These are phyloP conservation scores for Coelastrella sp. DNA, from an alignment of 139 green algal species.

Conservation along the genomic window DNA sequence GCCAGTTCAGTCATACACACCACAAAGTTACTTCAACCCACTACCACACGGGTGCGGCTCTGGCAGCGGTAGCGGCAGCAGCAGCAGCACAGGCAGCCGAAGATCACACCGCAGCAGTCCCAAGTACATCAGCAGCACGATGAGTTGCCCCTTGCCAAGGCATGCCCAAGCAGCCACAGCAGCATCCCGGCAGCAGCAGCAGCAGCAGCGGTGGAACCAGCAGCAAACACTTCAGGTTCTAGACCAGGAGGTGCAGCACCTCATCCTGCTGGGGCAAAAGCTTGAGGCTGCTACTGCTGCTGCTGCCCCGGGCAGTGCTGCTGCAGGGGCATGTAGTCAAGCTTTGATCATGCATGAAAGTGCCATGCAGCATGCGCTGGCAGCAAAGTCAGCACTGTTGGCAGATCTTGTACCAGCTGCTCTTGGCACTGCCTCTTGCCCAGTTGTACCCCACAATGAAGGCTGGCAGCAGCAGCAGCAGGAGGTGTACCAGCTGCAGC, in stretches of 20 bases:
- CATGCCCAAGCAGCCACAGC: neutral
- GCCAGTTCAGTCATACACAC: too few relatives aligned
- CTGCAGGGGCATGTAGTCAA: neutral
- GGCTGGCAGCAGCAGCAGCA: neutral
- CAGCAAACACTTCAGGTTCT: neutral
- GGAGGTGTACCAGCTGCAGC: neutral
- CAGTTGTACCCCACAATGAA: neutral
- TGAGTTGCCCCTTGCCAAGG: neutral
- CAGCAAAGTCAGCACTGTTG: neutral
- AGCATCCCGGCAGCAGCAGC: neutral
- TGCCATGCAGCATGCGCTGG: neutral
- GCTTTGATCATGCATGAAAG: neutral
- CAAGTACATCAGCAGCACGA: neutral
- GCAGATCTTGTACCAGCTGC: neutral
- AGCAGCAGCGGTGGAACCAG: neutral
- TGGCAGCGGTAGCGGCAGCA: neutral
- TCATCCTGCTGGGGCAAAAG: neutral
- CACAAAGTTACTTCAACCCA: too few relatives aligned
- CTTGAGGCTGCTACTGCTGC: neutral
- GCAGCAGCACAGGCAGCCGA: neutral
- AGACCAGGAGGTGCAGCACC: neutral
- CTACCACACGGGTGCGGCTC: too few relatives aligned
- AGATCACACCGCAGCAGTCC: neutral
- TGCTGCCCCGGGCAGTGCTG: neutral
- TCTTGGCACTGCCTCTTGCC: neutral